phyloP scores from a whole-genome alignment of 768 basidiomycete genomes.

The Amanita polypyramis region DNA sequence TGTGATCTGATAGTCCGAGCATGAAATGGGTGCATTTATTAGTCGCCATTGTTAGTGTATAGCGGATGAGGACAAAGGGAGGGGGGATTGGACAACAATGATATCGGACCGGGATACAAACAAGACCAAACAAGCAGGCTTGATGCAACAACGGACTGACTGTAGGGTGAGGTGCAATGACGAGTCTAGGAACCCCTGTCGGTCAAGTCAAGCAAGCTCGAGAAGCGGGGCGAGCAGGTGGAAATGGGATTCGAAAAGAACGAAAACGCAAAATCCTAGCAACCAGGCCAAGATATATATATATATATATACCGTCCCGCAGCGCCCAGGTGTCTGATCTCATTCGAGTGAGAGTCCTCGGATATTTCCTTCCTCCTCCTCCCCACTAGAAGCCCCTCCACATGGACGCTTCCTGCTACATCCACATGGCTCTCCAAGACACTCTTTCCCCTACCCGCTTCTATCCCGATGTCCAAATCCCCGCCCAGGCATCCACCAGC shows the following conservation, averaged over 20 bases:
- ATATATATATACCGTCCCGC: conserved; percentile 1
- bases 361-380: background rate
- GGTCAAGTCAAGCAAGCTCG: background rate
- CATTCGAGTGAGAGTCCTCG: background rate
- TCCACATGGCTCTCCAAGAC: background rate
- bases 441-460: background rate
- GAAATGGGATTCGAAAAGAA: background rate
- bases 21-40: too few species aligned
- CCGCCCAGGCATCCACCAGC: background rate
- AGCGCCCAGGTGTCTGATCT: background rate
- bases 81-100: background rate
- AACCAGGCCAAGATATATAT: background rate
- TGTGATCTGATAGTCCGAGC: background rate
- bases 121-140: background rate
- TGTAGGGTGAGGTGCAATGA: background rate
- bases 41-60: background rate
- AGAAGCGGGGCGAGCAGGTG: background rate
- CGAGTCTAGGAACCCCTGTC: background rate
- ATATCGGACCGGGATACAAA: background rate
- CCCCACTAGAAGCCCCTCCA: background rate
- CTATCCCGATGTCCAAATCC: background rate
- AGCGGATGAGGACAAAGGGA: background rate
- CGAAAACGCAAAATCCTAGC: background rate
- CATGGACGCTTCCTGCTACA: background rate
- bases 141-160: too few species aligned